Percentiles rank a stretch among this genome's conserved stretches.
Evolutionary conservation across 2,329 filamentous ascomycete genomes (phyloP).

Genomic region (Pezizomycotina sp.): DNA sequence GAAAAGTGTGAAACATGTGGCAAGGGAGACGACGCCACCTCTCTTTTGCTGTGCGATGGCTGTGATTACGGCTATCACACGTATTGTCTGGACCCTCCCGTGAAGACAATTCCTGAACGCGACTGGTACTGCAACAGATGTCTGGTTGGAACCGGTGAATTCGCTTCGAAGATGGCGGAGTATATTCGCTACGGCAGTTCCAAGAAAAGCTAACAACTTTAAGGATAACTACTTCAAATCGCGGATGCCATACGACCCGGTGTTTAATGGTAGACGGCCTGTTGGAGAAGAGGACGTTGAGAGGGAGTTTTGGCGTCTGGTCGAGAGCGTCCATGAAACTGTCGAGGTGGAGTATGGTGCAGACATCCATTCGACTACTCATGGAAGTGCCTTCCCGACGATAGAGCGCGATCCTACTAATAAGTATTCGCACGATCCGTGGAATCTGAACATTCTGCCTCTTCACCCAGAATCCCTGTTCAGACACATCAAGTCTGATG

Average conservation of each 20-base stretch:
- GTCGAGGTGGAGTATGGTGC: slow-evolving; percentile 97
- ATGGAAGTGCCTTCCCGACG: slow-evolving; percentile 91
- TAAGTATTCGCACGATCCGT: slow-evolving; percentile 73
- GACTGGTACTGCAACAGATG: slow-evolving; percentile 97
- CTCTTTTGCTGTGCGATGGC: slow-evolving; percentile 69
- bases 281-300: slow-evolving; percentile 93
- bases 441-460: slow-evolving; percentile 89
- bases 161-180: slow-evolving; percentile 88
- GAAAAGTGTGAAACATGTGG: slow-evolving; percentile 79
- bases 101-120: slow-evolving; percentile 58
- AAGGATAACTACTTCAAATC: slow-evolving; percentile 86
- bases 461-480: slow-evolving; percentile 85
- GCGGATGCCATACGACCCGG: slow-evolving; percentile 74
- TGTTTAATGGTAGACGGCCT: slow-evolving; percentile 61
- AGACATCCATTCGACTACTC: slow-evolving; percentile 94
- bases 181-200: slow-evolving; percentile 90
- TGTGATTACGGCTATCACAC: slow-evolving; percentile 83
- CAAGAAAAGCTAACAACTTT: slow-evolving; percentile 93
- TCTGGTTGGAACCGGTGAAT: slow-evolving; percentile 87
- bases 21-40: slow-evolving; percentile 53
- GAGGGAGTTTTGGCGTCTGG: slow-evolving; percentile 87
- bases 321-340: slow-evolving; percentile 83
- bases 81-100: slow-evolving; percentile 70
- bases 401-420: slow-evolving; percentile 79
- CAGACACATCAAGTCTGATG: slow-evolving; percentile 92